phyloP scores from a whole-genome alignment of 352 stramenopile genomes.

The Salisapilia sapeloensis region DNA sequence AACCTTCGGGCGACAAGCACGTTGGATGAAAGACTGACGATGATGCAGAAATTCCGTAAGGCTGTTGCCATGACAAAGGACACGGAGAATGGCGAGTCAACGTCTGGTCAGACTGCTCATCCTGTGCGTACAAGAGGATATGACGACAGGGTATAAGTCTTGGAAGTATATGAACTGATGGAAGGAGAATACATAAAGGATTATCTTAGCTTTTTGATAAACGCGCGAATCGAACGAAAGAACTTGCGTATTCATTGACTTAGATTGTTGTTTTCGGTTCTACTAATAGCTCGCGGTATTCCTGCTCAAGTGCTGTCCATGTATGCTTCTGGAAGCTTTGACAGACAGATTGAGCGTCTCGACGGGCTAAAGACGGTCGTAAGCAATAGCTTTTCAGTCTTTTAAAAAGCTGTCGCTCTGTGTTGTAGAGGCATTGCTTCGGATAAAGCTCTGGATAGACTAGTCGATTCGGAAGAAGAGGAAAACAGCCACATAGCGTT shows the following conservation, averaged over 20 bases:
- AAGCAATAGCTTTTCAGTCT: conserved; percentile 19
- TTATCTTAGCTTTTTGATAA: no score
- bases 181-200: no score
- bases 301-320: conserved; percentile 7
- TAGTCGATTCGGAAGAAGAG: conserved; percentile 24
- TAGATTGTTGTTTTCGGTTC: no score
- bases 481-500: conserved; percentile 21
- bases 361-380: conserved; percentile 7
- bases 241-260: no score
- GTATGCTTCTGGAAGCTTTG: conserved; percentile 10
- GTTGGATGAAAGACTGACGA: conserved; percentile 6
- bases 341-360: conserved; percentile 3
- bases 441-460: conserved; percentile 31
- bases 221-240: no score
- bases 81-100: no score
- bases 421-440: conserved; percentile 17
- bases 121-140: no score
- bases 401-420: conserved; percentile 21
- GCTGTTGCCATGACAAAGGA: no score
- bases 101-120: no score
- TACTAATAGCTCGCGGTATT: conserved; percentile 10
- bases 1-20: no score
- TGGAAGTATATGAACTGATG: no score
- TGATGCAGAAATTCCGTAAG: conserved; percentile 10
- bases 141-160: no score